Conservation (phyloP, 2,329 filamentous ascomycete species). For the Fonsecaea monophora region DNA sequence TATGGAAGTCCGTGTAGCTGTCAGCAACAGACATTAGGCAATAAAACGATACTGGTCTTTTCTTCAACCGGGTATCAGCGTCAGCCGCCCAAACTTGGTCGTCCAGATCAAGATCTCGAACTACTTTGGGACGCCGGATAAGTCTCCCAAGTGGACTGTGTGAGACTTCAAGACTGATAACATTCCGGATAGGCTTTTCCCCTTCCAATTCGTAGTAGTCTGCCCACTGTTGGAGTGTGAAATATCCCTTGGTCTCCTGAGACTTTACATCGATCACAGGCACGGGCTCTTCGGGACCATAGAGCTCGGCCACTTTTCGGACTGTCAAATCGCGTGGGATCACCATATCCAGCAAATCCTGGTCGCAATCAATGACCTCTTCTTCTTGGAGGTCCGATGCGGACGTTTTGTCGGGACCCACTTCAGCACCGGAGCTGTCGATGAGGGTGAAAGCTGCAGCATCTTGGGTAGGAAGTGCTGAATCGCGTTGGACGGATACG, state of each 20-base stretch:
- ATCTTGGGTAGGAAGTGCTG: slow-evolving; percentile 2
- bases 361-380: slow-evolving; percentile 64
- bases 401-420: neutral
- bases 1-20: slow-evolving; percentile 75
- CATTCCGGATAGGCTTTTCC: slow-evolving; percentile 69
- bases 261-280: slow-evolving; percentile 75
- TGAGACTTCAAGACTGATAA: slow-evolving; percentile 73
- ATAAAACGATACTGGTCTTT: slow-evolving; percentile 71
- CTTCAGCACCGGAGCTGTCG: slow-evolving; percentile 17
- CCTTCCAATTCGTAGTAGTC: slow-evolving; percentile 70
- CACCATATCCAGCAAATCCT: slow-evolving; percentile 72
- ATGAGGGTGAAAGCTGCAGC: slow-evolving; percentile 11
- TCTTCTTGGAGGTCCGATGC: slow-evolving; percentile 32
- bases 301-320: slow-evolving; percentile 67
- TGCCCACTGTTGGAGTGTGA: slow-evolving; percentile 71
- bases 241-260: slow-evolving; percentile 69
- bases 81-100: slow-evolving; percentile 60
- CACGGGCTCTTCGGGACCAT: slow-evolving; percentile 64
- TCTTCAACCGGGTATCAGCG: slow-evolving; percentile 59
- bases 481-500: neutral
- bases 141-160: slow-evolving; percentile 67
- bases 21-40: slow-evolving; percentile 74
- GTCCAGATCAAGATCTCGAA: slow-evolving; percentile 66
- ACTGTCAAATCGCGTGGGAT: slow-evolving; percentile 70
- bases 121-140: slow-evolving; percentile 68